Evolutionary conservation across 257 asterid species (phyloP), one percentile per base, ranked within the genome.

Genomic region (Solanum stenotomum): DNA sequence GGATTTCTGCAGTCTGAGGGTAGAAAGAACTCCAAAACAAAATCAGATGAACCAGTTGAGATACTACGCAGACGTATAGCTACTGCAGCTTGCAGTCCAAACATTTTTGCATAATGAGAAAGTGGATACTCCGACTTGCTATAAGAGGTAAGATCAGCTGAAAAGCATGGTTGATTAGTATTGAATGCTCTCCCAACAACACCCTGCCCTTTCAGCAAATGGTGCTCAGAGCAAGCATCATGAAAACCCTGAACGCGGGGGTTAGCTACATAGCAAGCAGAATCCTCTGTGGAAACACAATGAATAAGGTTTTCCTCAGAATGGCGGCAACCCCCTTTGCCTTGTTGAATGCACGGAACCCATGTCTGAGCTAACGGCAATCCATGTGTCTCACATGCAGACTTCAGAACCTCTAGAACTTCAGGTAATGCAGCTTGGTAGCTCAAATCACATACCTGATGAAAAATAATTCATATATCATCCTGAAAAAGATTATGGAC

Each of bases 301-400:
- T 87, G 93, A 87, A 85, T 86, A 22, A 92, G 89, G 90, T 93
- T 94, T 67, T 95, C 98, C n/a, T 97, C 97, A 12, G 96, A 90
- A 90, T 92, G 97, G 88, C 96, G 89, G 79, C 96, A 92, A 33
- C 98, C 98, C 84, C 89, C 93, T 87, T 91, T 95, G 31, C 98
- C 97, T 90, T 95, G 99, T 84, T 92, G 86, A 67, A 85, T 44
- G 90, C 99, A 97, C 0, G 96, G 91, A 82, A 94, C 94, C 99
- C 99, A 97, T 9, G 98, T 91, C 91, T 97, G 99, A 87, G 98
- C 98, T 86, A 96, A 91, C 5, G 98, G 99, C 87, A 97, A 88
- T 49, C 94, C 88, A 65, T 97, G 96, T 5, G 92, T 89, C 78
- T 78, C 86, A 27, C 98, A 95, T 16, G 97, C 96, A 2, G 94